Evolutionary conservation across 768 basidiomycete species (phyloP).

Genomic region (Serpula lacrymans): DNA sequence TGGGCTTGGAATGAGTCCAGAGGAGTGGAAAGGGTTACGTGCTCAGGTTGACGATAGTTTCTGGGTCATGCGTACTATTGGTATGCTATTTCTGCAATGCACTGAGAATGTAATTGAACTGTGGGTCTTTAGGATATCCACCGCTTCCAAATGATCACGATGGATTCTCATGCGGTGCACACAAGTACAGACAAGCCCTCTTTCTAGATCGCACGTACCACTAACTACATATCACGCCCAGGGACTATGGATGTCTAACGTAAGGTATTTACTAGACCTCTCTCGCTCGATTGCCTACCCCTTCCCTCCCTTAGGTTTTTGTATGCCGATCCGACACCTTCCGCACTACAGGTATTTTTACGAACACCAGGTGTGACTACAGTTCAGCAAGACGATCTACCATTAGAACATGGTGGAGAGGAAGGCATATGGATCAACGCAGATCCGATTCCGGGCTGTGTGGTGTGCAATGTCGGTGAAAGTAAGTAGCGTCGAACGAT

Average conservation of each 20-base stretch:
- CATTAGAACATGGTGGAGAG: slow-evolving; percentile 50
- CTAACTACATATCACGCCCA: slow-evolving; percentile 23
- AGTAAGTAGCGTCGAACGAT: slow-evolving; percentile 45
- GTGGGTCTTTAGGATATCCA: slow-evolving; percentile 70
- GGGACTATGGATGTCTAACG: slow-evolving; percentile 92
- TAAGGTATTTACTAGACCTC: slow-evolving; percentile 39
- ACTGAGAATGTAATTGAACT: slow-evolving; percentile 1
- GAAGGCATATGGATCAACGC: slow-evolving; percentile 79
- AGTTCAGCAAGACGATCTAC: slow-evolving; percentile 32
- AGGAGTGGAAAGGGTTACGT: slow-evolving; percentile 71
- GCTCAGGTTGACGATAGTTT: slow-evolving; percentile 78
- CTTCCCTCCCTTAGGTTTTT: slow-evolving; percentile 56
- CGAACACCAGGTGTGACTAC: slow-evolving; percentile 35
- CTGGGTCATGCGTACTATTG: slow-evolving; percentile 87
- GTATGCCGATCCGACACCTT: slow-evolving; percentile 75
- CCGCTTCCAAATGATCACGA: slow-evolving; percentile 76
- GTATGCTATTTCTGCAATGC: slow-evolving; percentile 35
- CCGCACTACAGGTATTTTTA: slow-evolving; percentile 81
- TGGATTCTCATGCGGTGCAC: slow-evolving; percentile 87
- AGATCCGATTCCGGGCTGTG: slow-evolving; percentile 76
- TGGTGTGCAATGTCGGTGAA: slow-evolving; percentile 92
- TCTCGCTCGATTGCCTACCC: neutral
- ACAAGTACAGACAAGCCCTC: slow-evolving; percentile 52
- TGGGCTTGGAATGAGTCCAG: slow-evolving; percentile 68
- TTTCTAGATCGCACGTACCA: no score